phyloP scores from a whole-genome alignment of 2,329 filamentous ascomycete species.

The Curvularia sp. region DNA sequence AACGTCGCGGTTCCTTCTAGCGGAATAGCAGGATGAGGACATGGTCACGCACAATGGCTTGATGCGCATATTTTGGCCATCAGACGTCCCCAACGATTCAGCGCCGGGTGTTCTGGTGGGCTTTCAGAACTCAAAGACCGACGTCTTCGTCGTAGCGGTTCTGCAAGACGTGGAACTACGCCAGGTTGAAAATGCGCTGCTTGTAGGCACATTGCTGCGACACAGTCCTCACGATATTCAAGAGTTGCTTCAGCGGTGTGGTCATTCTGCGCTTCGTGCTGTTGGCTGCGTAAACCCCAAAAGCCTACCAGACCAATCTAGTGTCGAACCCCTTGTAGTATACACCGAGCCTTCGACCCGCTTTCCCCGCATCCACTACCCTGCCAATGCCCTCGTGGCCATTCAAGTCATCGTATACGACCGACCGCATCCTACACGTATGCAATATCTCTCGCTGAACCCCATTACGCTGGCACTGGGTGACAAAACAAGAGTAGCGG shows the following conservation, averaged over 20 bases:
- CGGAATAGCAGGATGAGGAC: conserved; percentile 61
- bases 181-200: conserved; percentile 84
- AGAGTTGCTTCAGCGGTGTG: conserved; percentile 84
- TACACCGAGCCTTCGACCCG: conserved; percentile 59
- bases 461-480: conserved; percentile 88
- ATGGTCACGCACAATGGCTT: conserved; percentile 78
- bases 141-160: conserved; percentile 88
- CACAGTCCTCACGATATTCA: conserved; percentile 80
- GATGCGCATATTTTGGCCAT: conserved; percentile 99
- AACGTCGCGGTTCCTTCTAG: conserved; percentile 93
- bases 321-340: conserved; percentile 73
- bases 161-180: conserved; percentile 80
- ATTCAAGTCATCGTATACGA: conserved; percentile 91
- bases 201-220: conserved; percentile 81
- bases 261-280: conserved; percentile 81
- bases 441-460: conserved; percentile 94
- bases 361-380: conserved; percentile 77
- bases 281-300: conserved; percentile 79
- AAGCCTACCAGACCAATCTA: conserved; percentile 59
- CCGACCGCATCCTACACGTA: conserved; percentile 80
- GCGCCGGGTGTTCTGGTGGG: conserved; percentile 88
- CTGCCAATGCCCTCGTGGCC: conserved; percentile 68
- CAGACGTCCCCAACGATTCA: conserved; percentile 76
- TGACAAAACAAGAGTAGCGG: conserved; percentile 60
- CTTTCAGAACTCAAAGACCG: conserved; percentile 91